Evolutionary conservation across 139 green algal genomes (phyloP).

Genomic region (Tetraselmis striata): DNA sequence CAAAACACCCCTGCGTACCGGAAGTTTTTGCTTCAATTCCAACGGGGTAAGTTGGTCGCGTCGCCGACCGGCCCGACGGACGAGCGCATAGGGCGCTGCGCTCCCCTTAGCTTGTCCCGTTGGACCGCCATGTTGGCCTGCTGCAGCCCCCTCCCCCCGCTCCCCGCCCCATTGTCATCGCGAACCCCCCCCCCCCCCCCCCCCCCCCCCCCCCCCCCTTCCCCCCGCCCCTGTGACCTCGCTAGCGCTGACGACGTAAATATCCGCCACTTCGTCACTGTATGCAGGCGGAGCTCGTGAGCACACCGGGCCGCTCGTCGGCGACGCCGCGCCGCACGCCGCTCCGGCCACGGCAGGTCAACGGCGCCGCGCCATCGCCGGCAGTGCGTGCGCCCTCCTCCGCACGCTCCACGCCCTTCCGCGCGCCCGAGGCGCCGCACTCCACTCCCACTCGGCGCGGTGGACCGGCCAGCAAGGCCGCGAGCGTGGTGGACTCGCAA

Average conservation of each 20-base stretch:
- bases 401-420: background rate
- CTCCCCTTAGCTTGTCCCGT: too few relatives aligned
- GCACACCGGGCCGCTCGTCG: background rate
- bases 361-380: too few relatives aligned
- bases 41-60: background rate
- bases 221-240: background rate
- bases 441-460: background rate
- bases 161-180: too few relatives aligned
- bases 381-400: too few relatives aligned
- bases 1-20: background rate
- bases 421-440: too few relatives aligned
- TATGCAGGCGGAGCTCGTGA: background rate
- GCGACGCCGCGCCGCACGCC: background rate
- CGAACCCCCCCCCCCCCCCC: too few relatives aligned
- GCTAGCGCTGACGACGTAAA: too few relatives aligned
- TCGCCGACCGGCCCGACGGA: too few relatives aligned
- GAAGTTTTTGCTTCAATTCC: background rate
- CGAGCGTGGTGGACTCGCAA: background rate
- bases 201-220: background rate
- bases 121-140: too few relatives aligned
- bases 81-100: too few relatives aligned
- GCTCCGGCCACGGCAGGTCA: background rate
- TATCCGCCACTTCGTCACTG: background rate
- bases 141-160: too few relatives aligned
- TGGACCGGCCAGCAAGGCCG: background rate